Base-by-base conservation (phyloP, 148 eudicot species). In the Amaranthus hypochondriacus region DNA sequence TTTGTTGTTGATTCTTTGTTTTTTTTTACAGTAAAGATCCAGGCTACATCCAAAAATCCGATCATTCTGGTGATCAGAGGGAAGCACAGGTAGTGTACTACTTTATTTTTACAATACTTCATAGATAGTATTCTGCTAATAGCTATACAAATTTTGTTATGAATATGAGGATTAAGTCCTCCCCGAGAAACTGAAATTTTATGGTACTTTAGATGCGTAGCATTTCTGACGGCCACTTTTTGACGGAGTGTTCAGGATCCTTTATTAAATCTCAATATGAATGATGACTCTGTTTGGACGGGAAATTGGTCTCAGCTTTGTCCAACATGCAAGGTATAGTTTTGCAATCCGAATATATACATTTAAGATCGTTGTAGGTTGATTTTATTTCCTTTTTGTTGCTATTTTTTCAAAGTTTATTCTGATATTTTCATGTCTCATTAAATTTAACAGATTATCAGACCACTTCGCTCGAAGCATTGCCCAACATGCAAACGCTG, bases 271-370 rank as follows among this genome's bases (percentile, higher is more conserved):
- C 83, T 84, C 78, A 93, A 92, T 81, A 67, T 82, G 76, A 84
- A 81, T 65, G 81, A 69, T 91, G 58, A 88, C 87, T 82, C 84
- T 90, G 85, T 79, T 95, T 82, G 84, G 79, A 88, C 92, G 69
- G 99, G 97, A 51, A 95, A 92, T 76, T 92, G 99, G 99, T 90
- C 97, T 82, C 97, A 90, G 87, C 97, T 95, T 70, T 95, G 99
- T 81, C 84, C 93, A 60, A 95, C 99, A 64, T 95, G 97, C 96
- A 95, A 95, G 94, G 99, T 89, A 62, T 73, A 55, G 8, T 54
- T 72, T 74, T 11, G 50, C 56, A 62, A 18, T 74, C 68, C 43
- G 42, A 2, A 6, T 3, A 39, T 50, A 58, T 13, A 13, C 11
- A 14, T 42, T 48, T 50, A 7, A 85, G 84, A 84, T 90, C 86